Conservation (phyloP, 495 filamentous ascomycete genomes). For the Aspergillus sclerotioniger region DNA sequence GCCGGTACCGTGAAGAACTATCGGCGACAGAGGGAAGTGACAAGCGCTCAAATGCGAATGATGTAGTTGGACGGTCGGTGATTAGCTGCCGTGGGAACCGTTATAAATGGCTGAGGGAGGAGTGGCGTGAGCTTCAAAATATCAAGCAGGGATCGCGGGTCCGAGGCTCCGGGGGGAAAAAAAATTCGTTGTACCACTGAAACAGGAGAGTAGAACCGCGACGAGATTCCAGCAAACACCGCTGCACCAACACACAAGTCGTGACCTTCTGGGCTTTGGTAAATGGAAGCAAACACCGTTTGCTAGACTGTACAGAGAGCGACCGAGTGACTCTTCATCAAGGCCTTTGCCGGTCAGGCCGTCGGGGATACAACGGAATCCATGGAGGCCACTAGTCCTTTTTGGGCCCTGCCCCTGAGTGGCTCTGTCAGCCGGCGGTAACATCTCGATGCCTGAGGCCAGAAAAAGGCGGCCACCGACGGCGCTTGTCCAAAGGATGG, state of each 20-base stretch:
- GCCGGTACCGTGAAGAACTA: neutral
- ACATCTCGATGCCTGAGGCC: slow-evolving; percentile 1
- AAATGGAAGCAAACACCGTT: neutral
- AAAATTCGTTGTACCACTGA: slow-evolving; percentile 6
- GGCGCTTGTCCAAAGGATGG: too few relatives aligned
- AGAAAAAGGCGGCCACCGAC: too few relatives aligned
- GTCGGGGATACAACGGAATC: neutral
- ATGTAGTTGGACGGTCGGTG: slow-evolving; percentile 11
- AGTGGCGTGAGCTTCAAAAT: slow-evolving; percentile 30
- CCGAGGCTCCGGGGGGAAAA: slow-evolving; percentile 20
- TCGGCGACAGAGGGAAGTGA: slow-evolving; percentile 1
- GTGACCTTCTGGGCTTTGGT: neutral
- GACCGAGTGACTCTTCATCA: neutral
- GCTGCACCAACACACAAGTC: neutral
- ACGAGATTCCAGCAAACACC: neutral
- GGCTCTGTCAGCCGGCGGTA: neutral
- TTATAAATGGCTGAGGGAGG: slow-evolving; percentile 17
- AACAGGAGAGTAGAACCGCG: neutral
- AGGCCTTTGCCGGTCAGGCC: neutral
- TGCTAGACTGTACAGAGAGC: neutral
- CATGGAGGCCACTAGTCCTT: neutral
- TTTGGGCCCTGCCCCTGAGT: slow-evolving; percentile 1
- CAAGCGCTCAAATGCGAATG: slow-evolving; percentile 7
- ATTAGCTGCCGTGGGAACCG: slow-evolving; percentile 9
- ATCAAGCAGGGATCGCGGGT: slow-evolving; percentile 17